A percentile compares a stretch with the other conserved stretches of the same genome.
phyloP scores from a whole-genome alignment of 2,329 filamentous ascomycete species.

The Penicillium sp. region DNA sequence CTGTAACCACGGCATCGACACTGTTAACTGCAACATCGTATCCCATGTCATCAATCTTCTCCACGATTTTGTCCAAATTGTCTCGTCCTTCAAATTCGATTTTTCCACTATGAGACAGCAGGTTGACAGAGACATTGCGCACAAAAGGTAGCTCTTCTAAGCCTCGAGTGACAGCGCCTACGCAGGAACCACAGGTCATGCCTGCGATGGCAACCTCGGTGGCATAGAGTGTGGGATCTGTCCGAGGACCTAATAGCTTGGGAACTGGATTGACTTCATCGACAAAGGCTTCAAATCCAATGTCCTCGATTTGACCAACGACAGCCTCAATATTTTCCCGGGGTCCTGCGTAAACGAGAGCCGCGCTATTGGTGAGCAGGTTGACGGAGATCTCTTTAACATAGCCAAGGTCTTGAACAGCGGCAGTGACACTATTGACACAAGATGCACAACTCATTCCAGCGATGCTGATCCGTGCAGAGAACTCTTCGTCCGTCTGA shows the following conservation, averaged over 20 bases:
- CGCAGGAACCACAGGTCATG: conserved; percentile 63
- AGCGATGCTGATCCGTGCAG: conserved; percentile 56
- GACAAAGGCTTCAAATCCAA: conserved; percentile 53
- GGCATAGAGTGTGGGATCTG: conserved; percentile 30
- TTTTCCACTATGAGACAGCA: conserved; percentile 55
- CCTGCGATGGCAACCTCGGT: conserved; percentile 58
- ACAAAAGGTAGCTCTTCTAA: conserved; percentile 53
- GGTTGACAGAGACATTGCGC: conserved; percentile 53
- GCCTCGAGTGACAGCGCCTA: conserved; percentile 53
- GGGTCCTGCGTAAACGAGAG: conserved; percentile 59
- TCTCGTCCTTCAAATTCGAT: conserved; percentile 54
- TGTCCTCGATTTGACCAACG: conserved; percentile 54
- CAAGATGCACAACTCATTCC: conserved; percentile 78
- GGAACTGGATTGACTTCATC: conserved; percentile 37
- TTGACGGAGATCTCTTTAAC: conserved; percentile 64
- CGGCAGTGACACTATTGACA: conserved; percentile 63
- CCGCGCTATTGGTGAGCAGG: conserved; percentile 69
- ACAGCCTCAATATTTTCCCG: conserved; percentile 52
- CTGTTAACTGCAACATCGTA: conserved; percentile 66
- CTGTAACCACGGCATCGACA: conserved; percentile 32
- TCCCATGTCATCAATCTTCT: conserved; percentile 62
- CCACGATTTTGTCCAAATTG: conserved; percentile 50
- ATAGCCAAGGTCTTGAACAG: conserved; percentile 62
- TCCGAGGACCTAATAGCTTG: conserved; percentile 8
- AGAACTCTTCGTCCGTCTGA: conserved; percentile 25